Conservation (phyloP, 805 yeast species). For the Saccharomyces jurei region DNA sequence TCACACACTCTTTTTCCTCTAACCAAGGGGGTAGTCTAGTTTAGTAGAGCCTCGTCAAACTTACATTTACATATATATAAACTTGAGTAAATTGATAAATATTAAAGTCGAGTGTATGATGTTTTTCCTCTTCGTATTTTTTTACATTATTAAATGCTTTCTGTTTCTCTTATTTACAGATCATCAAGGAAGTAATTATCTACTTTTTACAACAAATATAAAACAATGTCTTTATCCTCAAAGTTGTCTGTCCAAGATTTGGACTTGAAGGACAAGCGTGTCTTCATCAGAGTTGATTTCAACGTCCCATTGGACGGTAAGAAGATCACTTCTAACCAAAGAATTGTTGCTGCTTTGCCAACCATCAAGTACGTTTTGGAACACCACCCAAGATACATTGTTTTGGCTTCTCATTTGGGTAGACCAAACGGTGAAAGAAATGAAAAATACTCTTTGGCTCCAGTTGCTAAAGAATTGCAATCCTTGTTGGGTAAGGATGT, state of each 20-base stretch:
- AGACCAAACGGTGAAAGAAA: slow-evolving; percentile 94
- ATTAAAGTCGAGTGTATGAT: not conserved
- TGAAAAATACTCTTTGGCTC: slow-evolving; percentile 84
- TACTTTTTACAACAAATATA: not conserved
- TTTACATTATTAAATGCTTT: not conserved
- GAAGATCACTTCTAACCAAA: slow-evolving; percentile 97
- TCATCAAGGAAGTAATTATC: not conserved
- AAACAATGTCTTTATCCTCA: slow-evolving; percentile 79
- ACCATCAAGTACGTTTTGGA: slow-evolving; percentile 92
- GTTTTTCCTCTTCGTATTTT: not conserved
- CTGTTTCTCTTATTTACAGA: not conserved
- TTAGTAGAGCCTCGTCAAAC: not conserved
- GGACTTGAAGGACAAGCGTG: slow-evolving; percentile 82
- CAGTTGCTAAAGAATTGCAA: slow-evolving; percentile 85
- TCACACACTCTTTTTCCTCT: not conserved
- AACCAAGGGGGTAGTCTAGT: not conserved
- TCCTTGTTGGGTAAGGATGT: slow-evolving; percentile 68
- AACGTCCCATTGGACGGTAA: slow-evolving; percentile 92
- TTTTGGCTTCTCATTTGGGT: slow-evolving; percentile 96
- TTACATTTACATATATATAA: not conserved
- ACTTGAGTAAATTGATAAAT: not conserved
- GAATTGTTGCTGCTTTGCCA: slow-evolving; percentile 99
- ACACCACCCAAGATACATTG: slow-evolving; percentile 82
- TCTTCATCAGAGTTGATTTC: slow-evolving; percentile 97
- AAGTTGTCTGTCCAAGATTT: slow-evolving; percentile 91